Base-by-base conservation (phyloP, 139 green algal species). In the Marvania coccoides region DNA sequence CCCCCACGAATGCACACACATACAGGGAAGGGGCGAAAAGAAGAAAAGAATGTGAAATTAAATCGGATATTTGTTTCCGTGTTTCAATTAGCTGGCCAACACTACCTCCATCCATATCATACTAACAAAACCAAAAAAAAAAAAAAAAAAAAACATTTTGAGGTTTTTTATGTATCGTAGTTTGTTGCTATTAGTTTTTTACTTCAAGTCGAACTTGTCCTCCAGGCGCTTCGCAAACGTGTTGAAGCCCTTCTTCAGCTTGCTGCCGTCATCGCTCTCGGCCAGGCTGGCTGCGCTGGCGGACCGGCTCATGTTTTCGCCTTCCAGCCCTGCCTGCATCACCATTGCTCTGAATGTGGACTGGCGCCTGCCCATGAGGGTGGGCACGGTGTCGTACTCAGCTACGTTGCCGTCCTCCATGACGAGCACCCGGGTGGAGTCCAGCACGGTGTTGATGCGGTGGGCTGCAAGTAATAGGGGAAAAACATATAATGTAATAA, bases 381-480 rank as follows among this genome's bases (percentile, higher is more conserved):
- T 26, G 9, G 70, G 55, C 34, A 80, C 73, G 5, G n/a, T 59
- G 45, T 78, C 70, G 38, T 76, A 83, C 63, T 91, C 85, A 5
- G 47, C 69, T 6, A 91, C 64, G 29, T 76, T 26, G 2, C 85
- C 85, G n/a, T 70, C 60, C 33, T 83, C 74, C 64, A 91, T 78
- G 6, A 91, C 70, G 31, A 90, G 64, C 29, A 93, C 80, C 73
- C 83, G 86, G 36, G 74, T 79, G 30, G 63, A 73, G 57, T 93
- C 87, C 35, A 93, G 76, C 51, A 93, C 83, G 6, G 87, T 93
- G 77, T 93, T 85, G 58, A 93, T 73, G 63, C 85, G 62, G 65
- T 88, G 82, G 12, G 51, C n/a, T n/a, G n/a, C n/a, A n/a, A n/a
- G n/a, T 26, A 5, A 61, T n/a, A n/a, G n/a, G n/a, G n/a, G n/a